These are phyloP conservation scores for Fusarium fracticaudum DNA, from an alignment of 2,329 filamentous ascomycete genomes.

Conservation along the genomic window DNA sequence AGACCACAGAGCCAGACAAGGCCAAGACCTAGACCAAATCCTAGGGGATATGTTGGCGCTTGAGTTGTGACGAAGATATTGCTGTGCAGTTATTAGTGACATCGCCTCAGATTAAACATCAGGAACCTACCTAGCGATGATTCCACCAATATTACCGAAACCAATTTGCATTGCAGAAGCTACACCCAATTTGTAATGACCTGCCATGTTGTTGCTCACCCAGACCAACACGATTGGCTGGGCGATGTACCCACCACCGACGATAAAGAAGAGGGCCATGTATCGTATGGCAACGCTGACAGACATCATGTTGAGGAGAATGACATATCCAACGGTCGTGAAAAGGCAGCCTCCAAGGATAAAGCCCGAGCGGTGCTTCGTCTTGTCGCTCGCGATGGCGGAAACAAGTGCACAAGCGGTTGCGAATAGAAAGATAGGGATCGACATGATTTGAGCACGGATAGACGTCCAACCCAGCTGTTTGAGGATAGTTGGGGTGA, in stretches of 20 bases:
- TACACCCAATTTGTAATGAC: background rate
- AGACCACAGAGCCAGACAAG: background rate
- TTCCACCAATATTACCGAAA: background rate
- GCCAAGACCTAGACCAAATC: background rate
- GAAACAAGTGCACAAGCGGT: background rate
- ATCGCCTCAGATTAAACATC: fast-evolving
- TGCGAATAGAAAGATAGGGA: background rate
- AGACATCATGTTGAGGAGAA: background rate
- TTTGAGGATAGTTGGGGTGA: background rate
- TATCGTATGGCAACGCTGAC: background rate
- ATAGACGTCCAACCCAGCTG: background rate
- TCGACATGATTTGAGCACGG: background rate
- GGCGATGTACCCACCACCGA: background rate
- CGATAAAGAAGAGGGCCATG: background rate
- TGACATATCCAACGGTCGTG: background rate
- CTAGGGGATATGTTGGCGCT: background rate
- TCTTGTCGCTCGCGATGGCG: background rate
- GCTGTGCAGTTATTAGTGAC: background rate
- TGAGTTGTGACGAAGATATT: background rate
- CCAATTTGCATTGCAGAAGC: background rate
- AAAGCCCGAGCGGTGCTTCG: background rate
- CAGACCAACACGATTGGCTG: background rate
- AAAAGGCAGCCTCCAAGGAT: background rate
- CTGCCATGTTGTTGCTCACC: background rate
- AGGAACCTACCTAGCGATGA: background rate